Evolutionary conservation across 2,329 filamentous ascomycete genomes (phyloP), one percentile per base, ranked within the genome.

Genomic region (Tolypocladium ovalisporum): DNA sequence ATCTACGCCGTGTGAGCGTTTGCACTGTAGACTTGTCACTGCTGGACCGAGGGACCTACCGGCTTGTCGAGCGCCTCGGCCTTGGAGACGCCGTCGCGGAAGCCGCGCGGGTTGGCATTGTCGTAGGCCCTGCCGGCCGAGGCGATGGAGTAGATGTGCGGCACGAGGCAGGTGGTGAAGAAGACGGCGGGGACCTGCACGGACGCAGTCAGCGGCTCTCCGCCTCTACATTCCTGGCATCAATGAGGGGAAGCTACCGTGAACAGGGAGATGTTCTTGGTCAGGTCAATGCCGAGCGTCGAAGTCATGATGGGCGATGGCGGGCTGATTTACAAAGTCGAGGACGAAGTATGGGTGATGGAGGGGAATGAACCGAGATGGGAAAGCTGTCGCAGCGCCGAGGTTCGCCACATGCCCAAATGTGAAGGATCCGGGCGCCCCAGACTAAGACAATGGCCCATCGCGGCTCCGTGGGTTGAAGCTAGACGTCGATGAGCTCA

Each of bases 171-270:
- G 27, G 73, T 58, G 55, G 70, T 12, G 55, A 61, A 2, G 49
- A 76, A 70, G 32, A 71, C 74, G 1, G 63, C 73, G 6, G 76
- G 76, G 47, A 79, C 67, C 76, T 76, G 53, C 1, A 36, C 17
- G 22, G 22, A 7, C 22, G 42, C 42, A 13, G 42, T 44, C 42
- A 44, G 22, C 42, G 12, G n/a, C 8, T 24, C 9, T 34, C 32
- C 5, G 22, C 22, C 22, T 15, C 22, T 27, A 7, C 3, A 22
- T 17, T 27, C 4, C 12, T 27, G 10, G 10, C 22, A 6, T 44
- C 42, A 24, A 12, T n/a, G 12, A 2, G 42, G 22, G 42, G 9
- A 4, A 22, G n/a, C 13, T 44, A 51, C 55, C 49, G 52, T 54
- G 56, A 67, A 70, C 56, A 68, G 65, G 32, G 71, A 73, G 34